These are phyloP conservation scores for Caryopteris hybrid DNA, from an alignment of 305 asterid genomes.

Conservation along the genomic window DNA sequence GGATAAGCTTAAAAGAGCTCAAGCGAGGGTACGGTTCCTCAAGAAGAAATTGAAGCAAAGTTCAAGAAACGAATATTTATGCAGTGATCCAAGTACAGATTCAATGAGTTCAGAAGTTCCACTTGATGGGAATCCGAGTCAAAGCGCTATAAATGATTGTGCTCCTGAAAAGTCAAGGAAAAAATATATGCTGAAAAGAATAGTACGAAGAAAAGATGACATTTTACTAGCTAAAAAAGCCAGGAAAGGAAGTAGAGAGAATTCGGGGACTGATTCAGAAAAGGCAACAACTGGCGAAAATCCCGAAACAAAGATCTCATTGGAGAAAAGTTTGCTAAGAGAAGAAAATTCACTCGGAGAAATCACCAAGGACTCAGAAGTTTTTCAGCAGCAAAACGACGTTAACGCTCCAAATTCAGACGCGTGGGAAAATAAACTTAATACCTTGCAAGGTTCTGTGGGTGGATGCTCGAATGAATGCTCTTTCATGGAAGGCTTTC, in stretches of 20 bases:
- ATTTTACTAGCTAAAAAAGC: constrained; percentile 19
- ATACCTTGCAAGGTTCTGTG: constrained; percentile 4
- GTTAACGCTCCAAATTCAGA: background rate
- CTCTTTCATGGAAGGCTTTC: constrained; percentile 15
- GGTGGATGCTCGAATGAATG: constrained; percentile 13
- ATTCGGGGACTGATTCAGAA: background rate
- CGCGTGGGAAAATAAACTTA: constrained; percentile 1
- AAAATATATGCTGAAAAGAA: background rate
- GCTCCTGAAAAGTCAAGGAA: constrained; percentile 10
- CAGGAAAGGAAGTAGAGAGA: constrained; percentile 13
- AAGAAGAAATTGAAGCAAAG: constrained; percentile 25
- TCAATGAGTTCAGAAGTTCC: background rate
- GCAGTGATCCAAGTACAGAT: background rate
- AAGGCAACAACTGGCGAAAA: background rate
- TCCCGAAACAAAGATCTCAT: background rate
- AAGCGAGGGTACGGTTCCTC: constrained; percentile 30
- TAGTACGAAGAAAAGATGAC: constrained; percentile 9
- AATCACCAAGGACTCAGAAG: background rate
- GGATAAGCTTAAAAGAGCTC: constrained; percentile 37
- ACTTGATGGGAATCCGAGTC: background rate
- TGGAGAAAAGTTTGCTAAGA: background rate
- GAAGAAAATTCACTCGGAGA: background rate
- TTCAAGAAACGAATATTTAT: constrained; percentile 2
- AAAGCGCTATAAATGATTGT: constrained; percentile 14
- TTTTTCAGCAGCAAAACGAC: constrained; percentile 15